Base-by-base conservation (phyloP, 2,329 filamentous ascomycete genomes). In the Didymosphaeria variabile region DNA sequence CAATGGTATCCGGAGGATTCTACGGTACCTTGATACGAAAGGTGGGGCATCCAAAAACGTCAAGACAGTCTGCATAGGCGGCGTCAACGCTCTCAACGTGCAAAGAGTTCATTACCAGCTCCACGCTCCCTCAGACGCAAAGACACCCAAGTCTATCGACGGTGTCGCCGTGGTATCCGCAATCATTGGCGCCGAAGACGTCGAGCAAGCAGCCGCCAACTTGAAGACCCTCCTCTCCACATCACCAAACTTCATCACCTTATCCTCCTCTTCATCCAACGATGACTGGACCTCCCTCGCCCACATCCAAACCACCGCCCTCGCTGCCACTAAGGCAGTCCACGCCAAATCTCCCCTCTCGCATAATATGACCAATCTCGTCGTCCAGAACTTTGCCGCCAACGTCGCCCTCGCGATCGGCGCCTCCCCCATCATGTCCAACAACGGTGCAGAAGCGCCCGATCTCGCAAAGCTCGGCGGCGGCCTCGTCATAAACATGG, bases 351-450 rank as follows among this genome's bases (percentile, higher is more conserved):
- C 86, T 59, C 93, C 94, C 0, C 84, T 98, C 23, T 91, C 91
- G 54, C 94, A 98, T 80, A 97, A 97, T 80, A 98, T 98, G 92
- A 98, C 95, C 56, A 98, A 98, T 76, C 85, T 94, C 55, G 94
- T 98, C 0, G 94, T 97, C 23, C 93, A 97, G 73, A 97, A 97
- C 80, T 91, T 98, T 72, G 92, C 94, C 17, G 94, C 95, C 55
- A 97, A 97, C 73, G 90, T 97, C 3, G 93, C 92, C 42, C 85
- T 97, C 17, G 88, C 90, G 36, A 85, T 96, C 55, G 94, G 94
- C 38, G 91, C 91, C 13, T 95, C 91, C 21, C 94, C 94, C 42
- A 97, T 97, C 78, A 98, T 98, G 94, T 90, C 93, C 8, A 94
- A 92, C 77, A 91, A 94, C 71, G 91, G 89, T 29, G 87, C 89